These are phyloP conservation scores for Lipomyces lipofer DNA, from an alignment of 805 yeast species.

Conservation along the genomic window DNA sequence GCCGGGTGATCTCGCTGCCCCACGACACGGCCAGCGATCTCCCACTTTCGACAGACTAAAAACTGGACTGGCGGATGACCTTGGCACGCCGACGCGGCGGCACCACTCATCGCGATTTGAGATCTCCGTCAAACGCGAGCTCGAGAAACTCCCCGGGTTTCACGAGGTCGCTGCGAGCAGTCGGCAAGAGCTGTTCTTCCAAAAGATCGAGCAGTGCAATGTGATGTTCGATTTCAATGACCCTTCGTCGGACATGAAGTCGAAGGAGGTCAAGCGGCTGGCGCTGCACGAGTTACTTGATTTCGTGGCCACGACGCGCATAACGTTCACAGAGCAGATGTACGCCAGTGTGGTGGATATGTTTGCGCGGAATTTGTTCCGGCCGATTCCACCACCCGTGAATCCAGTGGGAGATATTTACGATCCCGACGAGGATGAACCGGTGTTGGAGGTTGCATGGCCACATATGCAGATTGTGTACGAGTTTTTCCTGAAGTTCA, in stretches of 20 bases:
- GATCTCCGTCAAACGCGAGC: conserved; percentile 64
- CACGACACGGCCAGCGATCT: conserved; percentile 36
- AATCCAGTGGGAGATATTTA: conserved; percentile 94
- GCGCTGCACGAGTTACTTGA: conserved; percentile 88
- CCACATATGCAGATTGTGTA: conserved; percentile 98
- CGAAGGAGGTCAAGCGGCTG: conserved; percentile 85
- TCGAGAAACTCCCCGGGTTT: conserved; percentile 76
- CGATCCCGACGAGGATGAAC: conserved; percentile 99
- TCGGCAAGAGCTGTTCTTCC: conserved; percentile 73
- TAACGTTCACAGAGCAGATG: conserved; percentile 87
- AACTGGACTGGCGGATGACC: conserved; percentile 69
- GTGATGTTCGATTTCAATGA: conserved; percentile 92
- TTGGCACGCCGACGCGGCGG: conserved; percentile 74
- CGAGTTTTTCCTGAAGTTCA: conserved; percentile 88
- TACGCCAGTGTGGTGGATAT: conserved; percentile 82
- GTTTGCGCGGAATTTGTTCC: conserved; percentile 85
- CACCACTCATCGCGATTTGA: conserved; percentile 92
- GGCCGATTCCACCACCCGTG: conserved; percentile 98
- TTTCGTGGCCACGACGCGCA: conserved; percentile 77
- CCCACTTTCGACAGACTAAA: conserved; percentile 59
- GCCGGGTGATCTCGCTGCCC: conserved; percentile 40
- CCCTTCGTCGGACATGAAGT: conserved; percentile 86
- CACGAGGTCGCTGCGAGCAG: conserved; percentile 86
- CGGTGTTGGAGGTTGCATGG: conserved; percentile 95
- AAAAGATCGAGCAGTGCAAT: conserved; percentile 92